Base-by-base conservation (phyloP, 2,329 filamentous ascomycete species). In the Paecilomyces variotii region DNA sequence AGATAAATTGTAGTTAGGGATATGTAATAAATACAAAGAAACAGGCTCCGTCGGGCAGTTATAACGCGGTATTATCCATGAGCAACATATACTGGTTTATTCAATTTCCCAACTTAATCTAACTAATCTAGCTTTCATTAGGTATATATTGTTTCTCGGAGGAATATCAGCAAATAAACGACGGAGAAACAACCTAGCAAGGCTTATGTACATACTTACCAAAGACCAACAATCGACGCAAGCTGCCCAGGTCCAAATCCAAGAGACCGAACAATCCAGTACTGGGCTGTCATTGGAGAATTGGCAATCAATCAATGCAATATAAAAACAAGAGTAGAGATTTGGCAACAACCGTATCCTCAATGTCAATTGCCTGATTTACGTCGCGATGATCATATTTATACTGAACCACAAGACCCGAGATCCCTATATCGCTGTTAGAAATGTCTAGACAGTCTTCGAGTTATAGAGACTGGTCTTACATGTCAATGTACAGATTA, bases 221-320 rank as follows among this genome's bases (percentile, higher is more conserved):
- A 12, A 34, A 34, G 32, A 34, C 56, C 56, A n/a, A 54, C 50
- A 19, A 57, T 39, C 12, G 56, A 57, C 3, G 56, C 26, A 19
- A 57, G 19, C 25, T 57, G 30, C 19, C 50, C 56, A 19, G 56
- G 56, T n/a, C 53, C 50, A 35, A 57, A 39, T 5, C 49, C 56
- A 2, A 57, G 56, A 57, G 56, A 57, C 12, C 56, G 49, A 11
- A 57, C 54, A 12, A 57, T 34, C 56, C 56, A 57, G 32, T 57
- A 57, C 4, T 1, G n/a, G 34, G 54, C 6, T 19, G 54, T 50
- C 56, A 54, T 54, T 14, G 30, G 49, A 5, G 56, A 57, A 52
- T 54, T 57, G 14, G 54, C 56, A n/a, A 30, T 53, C 32, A 57
- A 27, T 5, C 56, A 50, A 19, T 54, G 54, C 3, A 57, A 34